Evolutionary conservation across 2,329 filamentous ascomycete genomes (phyloP).

Genomic region (Neofusicoccum parvum): DNA sequence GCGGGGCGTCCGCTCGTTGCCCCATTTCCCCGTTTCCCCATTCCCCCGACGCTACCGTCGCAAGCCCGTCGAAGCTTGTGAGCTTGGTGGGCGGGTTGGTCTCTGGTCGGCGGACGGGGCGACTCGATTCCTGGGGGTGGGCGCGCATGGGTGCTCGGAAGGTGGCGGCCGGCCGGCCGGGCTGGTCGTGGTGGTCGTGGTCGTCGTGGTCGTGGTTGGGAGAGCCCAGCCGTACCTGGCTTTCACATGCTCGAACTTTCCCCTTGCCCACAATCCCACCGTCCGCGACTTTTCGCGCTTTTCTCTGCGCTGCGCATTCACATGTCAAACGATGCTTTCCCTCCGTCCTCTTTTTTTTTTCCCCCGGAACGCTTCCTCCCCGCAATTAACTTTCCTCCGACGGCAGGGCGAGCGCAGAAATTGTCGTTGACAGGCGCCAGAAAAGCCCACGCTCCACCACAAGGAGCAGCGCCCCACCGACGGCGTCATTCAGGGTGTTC

Average conservation of each 20-base stretch:
- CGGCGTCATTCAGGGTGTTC: background rate
- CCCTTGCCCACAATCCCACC: too few species aligned
- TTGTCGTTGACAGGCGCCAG: background rate
- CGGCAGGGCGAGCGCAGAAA: too few species aligned
- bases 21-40: constrained; percentile 14
- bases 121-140: background rate
- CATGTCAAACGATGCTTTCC: too few species aligned
- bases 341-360: too few species aligned
- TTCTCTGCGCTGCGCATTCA: too few species aligned
- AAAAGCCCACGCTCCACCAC: background rate
- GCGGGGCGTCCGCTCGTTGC: too few species aligned
- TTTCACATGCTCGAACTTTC: background rate
- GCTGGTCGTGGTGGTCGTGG: background rate
- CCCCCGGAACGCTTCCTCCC: too few species aligned
- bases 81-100: too few species aligned
- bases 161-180: background rate
- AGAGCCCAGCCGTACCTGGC: too few species aligned
- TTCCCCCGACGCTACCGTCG: background rate
- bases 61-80: background rate
- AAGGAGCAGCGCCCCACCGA: background rate
- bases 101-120: background rate
- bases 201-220: too few species aligned
- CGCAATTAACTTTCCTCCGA: too few species aligned
- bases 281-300: too few species aligned
- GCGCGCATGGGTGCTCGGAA: background rate